Percentiles rank a stretch among this genome's conserved stretches.
phyloP scores from a whole-genome alignment of 1,284 basidiomycete genomes.

The Moniliophthora roreri region DNA sequence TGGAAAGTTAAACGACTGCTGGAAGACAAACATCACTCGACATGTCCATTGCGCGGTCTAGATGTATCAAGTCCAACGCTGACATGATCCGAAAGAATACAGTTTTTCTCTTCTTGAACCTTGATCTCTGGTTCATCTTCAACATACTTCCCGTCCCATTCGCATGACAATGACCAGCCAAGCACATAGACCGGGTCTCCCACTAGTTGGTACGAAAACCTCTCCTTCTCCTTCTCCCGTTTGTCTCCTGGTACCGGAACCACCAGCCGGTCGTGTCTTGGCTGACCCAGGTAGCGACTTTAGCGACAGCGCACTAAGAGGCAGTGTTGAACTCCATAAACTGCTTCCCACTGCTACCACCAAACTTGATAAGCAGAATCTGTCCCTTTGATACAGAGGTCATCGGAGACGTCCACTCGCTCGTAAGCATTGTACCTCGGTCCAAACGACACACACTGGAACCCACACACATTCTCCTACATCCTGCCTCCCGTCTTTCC shows the following conservation, averaged over 20 bases:
- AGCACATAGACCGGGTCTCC: conserved; percentile 12
- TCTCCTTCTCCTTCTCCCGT: not conserved
- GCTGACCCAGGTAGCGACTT: not conserved
- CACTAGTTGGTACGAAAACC: not conserved
- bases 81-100: conserved; percentile 17
- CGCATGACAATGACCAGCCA: conserved; percentile 21
- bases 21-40: conserved; percentile 18
- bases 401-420: conserved; percentile 18
- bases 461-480: conserved; percentile 9
- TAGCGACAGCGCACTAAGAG: not conserved
- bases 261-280: not conserved
- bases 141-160: conserved; percentile 14
- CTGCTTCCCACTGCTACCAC: conserved; percentile 1
- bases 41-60: conserved; percentile 16
- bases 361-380: conserved; percentile 9
- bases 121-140: conserved; percentile 16
- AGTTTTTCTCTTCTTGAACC: conserved; percentile 15
- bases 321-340: conserved; percentile 14
- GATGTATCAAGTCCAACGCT: conserved; percentile 17
- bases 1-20: conserved; percentile 18
- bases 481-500: conserved; percentile 16
- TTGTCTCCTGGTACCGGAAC: not conserved
- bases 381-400: conserved; percentile 11
- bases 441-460: conserved; percentile 11
- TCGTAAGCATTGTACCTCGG: conserved; percentile 18